These are phyloP conservation scores for Ramaria rubella DNA, from an alignment of 768 basidiomycete genomes.

Conservation along the genomic window DNA sequence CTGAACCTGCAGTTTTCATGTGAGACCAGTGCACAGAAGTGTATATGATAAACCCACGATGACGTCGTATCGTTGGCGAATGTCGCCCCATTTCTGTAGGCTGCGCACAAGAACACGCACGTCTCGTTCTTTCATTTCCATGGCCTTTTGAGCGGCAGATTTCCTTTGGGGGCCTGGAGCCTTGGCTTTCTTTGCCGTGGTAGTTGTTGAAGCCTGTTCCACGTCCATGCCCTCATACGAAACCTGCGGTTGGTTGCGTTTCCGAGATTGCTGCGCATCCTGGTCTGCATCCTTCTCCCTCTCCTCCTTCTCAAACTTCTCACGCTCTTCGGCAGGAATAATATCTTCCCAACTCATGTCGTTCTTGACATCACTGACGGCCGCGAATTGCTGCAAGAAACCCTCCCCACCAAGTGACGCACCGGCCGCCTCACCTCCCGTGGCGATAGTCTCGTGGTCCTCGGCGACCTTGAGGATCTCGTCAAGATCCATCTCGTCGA, in stretches of 20 bases:
- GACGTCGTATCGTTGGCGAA: slow-evolving; percentile 86
- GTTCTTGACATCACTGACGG: slow-evolving; percentile 96
- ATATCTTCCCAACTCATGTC: slow-evolving; percentile 99
- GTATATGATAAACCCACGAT: slow-evolving; percentile 58
- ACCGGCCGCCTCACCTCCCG: slow-evolving; percentile 75
- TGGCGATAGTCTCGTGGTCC: slow-evolving; percentile 89
- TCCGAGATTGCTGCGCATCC: slow-evolving; percentile 53
- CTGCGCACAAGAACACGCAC: slow-evolving; percentile 92
- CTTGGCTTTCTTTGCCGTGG: slow-evolving; percentile 70
- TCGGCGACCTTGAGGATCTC: slow-evolving; percentile 96
- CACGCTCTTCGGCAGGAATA: slow-evolving; percentile 88
- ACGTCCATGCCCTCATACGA: slow-evolving; percentile 95
- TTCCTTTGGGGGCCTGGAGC: slow-evolving; percentile 70
- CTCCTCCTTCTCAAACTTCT: slow-evolving; percentile 76
- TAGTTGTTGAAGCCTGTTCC: slow-evolving; percentile 56
- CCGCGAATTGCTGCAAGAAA: slow-evolving; percentile 92
- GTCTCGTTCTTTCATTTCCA: slow-evolving; percentile 97
- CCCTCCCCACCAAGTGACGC: slow-evolving; percentile 96
- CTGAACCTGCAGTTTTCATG: slow-evolving; percentile 47
- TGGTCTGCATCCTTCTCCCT: slow-evolving; percentile 71
- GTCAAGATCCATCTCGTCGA: slow-evolving; percentile 98
- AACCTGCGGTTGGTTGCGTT: slow-evolving; percentile 78
- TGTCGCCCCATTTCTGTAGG: slow-evolving; percentile 96
- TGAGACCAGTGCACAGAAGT: slow-evolving; percentile 7
- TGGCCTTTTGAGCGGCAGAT: slow-evolving; percentile 86